phyloP scores from a whole-genome alignment of 73 alveolate species.

The Diophrys appendiculata region DNA sequence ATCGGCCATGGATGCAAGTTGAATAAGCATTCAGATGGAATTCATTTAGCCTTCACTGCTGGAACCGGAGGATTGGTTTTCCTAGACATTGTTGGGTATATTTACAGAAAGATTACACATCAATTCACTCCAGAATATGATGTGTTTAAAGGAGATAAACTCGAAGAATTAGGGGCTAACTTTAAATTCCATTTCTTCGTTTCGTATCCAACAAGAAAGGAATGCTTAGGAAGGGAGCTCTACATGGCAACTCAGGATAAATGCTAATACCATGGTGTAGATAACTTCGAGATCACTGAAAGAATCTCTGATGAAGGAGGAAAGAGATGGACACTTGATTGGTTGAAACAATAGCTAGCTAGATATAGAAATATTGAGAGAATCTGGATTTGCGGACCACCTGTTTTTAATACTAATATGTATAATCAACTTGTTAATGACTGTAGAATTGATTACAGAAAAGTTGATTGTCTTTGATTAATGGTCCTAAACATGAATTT shows the following conservation, averaged over 20 bases:
- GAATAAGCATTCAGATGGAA: constrained; percentile 21
- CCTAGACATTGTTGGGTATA: constrained; percentile 38
- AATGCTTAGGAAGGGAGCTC: constrained; percentile 6
- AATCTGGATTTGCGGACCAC: constrained; percentile 15
- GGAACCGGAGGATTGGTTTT: constrained; percentile 58
- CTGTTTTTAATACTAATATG: constrained; percentile 2
- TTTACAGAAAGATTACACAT: constrained; percentile 20
- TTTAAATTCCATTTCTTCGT: constrained; percentile 39
- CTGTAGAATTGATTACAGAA: too few species aligned
- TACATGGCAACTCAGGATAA: not conserved
- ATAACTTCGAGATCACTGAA: not conserved
- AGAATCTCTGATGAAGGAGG: not conserved
- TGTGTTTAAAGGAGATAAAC: not conserved
- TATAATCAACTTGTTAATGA: too few species aligned
- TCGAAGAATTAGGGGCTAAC: not conserved
- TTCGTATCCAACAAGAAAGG: constrained; percentile 29
- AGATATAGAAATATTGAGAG: not conserved
- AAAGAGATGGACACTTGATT: not conserved
- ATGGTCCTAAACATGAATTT: too few species aligned
- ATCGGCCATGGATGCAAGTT: constrained; percentile 48
- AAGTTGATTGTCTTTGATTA: too few species aligned
- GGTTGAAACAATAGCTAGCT: not conserved
- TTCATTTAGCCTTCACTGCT: constrained; percentile 44
- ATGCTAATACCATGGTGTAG: not conserved
- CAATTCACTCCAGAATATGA: not conserved